These are phyloP conservation scores for Kregervanrija fluxuum DNA, from an alignment of 805 yeast genomes.

Conservation along the genomic window DNA sequence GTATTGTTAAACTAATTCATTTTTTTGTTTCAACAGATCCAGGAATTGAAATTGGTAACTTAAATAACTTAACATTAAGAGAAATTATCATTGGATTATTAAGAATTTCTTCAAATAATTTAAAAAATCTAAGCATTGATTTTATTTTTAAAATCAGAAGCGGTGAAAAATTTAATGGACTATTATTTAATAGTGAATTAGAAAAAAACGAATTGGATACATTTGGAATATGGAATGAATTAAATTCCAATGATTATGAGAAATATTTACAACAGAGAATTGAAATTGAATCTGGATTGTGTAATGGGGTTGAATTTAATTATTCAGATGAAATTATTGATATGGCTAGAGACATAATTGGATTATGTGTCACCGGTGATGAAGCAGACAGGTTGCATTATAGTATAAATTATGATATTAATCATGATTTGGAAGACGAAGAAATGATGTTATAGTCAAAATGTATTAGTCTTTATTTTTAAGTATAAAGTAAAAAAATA, in stretches of 20 bases:
- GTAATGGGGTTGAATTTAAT: conserved; percentile 57
- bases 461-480: too few relatives aligned
- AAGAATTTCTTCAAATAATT: conserved; percentile 26
- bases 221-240: conserved; percentile 17
- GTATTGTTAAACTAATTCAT: conserved; percentile 33
- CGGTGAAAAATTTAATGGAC: conserved; percentile 11
- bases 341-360: conserved; percentile 63
- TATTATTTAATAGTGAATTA: conserved; percentile 17
- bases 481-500: too few relatives aligned
- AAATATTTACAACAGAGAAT: conserved; percentile 23
- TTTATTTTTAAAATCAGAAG: conserved; percentile 18
- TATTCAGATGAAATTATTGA: conserved; percentile 59
- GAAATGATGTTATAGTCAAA: conserved; percentile 3
- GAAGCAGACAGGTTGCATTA: conserved; percentile 71
- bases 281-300: conserved; percentile 23
- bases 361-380: conserved; percentile 60
- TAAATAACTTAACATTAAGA: conserved; percentile 22
- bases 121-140: conserved; percentile 20
- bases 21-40: conserved; percentile 19
- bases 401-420: conserved; percentile 46
- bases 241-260: conserved; percentile 16
- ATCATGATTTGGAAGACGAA: conserved; percentile 16
- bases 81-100: conserved; percentile 25
- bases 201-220: conserved; percentile 30
- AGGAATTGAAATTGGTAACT: conserved; percentile 19